phyloP scores from a whole-genome alignment of 2,329 filamentous ascomycete species.

The Hymenoscyphus occultus region DNA sequence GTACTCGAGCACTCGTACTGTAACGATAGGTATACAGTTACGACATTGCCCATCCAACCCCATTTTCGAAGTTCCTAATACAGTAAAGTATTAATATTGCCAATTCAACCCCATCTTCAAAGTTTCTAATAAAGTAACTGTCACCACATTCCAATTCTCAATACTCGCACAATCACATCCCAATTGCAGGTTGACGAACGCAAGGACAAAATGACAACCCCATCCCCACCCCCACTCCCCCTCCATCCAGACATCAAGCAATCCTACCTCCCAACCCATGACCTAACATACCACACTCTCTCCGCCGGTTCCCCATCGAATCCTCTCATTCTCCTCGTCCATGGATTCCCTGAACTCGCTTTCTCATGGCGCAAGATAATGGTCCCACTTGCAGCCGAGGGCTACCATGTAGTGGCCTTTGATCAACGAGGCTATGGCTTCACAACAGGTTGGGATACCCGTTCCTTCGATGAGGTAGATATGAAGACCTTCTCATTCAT shows the following conservation, averaged over 20 bases:
- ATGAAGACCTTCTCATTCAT: slow-evolving; percentile 55
- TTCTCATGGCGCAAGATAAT: slow-evolving; percentile 68
- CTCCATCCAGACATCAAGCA: slow-evolving; percentile 54
- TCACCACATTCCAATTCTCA: no score
- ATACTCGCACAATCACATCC: no score
- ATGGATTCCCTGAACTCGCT: slow-evolving; percentile 67
- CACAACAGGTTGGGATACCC: slow-evolving; percentile 58
- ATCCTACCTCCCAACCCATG: slow-evolving; percentile 55
- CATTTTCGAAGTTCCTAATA: no score
- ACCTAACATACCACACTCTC: slow-evolving; percentile 60
- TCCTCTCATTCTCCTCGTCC: slow-evolving; percentile 59
- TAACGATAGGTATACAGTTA: no score
- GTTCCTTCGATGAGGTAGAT: slow-evolving; percentile 50
- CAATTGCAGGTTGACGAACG: no score
- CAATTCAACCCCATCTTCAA: no score
- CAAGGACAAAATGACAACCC: not conserved
- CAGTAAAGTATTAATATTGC: no score
- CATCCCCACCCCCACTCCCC: slow-evolving; percentile 33
- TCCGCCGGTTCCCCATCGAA: slow-evolving; percentile 47
- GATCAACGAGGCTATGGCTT: slow-evolving; percentile 68
- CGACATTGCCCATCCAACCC: no score
- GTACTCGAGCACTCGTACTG: no score
- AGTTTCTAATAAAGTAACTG: no score
- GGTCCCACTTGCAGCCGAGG: slow-evolving; percentile 53
- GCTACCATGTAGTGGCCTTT: slow-evolving; percentile 64